Base-by-base conservation (phyloP, 1,139 yeast genomes). In the Hansenula lynferdii region DNA sequence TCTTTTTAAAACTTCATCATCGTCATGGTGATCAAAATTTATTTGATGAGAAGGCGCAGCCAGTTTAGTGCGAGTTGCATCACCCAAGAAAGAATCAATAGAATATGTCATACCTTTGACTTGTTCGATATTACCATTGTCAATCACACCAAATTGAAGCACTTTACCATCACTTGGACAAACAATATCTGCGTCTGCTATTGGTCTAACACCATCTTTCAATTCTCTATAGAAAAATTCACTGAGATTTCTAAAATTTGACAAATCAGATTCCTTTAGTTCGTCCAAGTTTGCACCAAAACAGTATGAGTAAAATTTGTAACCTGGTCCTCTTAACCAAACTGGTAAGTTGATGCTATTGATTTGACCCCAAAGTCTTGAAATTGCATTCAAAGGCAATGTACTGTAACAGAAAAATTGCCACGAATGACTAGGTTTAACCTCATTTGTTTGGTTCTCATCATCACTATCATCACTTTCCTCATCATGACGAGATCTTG, bases 71-170 rank as follows among this genome's bases (percentile, higher is more conserved):
- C 66, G 62, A 36, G 52, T 38, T 8, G 55, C 54, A 31, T 83
- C 70, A 3, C 99, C 99, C 37, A 94, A 70, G 38, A 94, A 75
- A 8, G 96, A 94, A 51, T 86, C 94, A 14, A 92, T 73, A 2
- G 96, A 83, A 60, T 94, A 94, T 0, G 95, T 86, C 75, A 92
- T 77, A 8, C 98, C 99, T 64, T 94, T 94, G 35, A 94, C 97
- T 60, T 92, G 97, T 62, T 92, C 97, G 43, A 94, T 89, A 51
- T 84, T 86, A 30, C 95, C 95, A 49, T 80, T 72, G 42, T 69
- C 64, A 38, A 90, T 87, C 21, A 77, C 68, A 31, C 99, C 99
- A 49, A 86, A 74, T 52, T 87, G 90, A 44, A 94, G 67, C 8
- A 94, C 83, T 49, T 77, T 83, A 22, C 99, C 99, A 61, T 94